Evolutionary conservation across 2,329 filamentous ascomycete genomes (phyloP), one percentile per base, ranked within the genome.

Genomic region (Penicillium glabrum): DNA sequence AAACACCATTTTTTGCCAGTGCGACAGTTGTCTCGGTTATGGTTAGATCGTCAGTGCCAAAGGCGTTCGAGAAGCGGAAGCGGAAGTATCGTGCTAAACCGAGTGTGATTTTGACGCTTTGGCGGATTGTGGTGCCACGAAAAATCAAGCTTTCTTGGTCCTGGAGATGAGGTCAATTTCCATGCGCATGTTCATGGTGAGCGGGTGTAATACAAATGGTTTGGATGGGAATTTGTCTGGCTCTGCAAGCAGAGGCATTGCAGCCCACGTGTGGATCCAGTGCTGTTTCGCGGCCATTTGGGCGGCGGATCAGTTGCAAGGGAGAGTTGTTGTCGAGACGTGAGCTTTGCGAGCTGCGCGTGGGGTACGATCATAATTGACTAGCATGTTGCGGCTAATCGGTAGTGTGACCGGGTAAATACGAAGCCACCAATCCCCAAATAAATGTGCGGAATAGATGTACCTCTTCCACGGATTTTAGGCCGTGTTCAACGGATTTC

Each of bases 11-110:
- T 0, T n/a, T 43, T 6, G 87, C 81, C 0, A 86, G 73, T 1
- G 84, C 83, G 6, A 89, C 69, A 0, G 84, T 83, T 1, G 83
- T 83, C 1, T 80, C 79, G 0, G 83, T 85, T 61, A 89, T 83
- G 45, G 83, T 79, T 3, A 89, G 75, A 60, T 85, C 80, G 35
- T 80, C 84, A 1, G 78, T 69, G 2, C 87, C 86, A 61, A 89
- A 89, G 0, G 81, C 83, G 67, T 90, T 89, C 44, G 85, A 87
- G 50, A 89, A 77, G 46, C 84, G 82, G 35, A 89, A 72, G 10
- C 87, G 83, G 59, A 89, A 79, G 14, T 19, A 50, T 23, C 83
- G 79, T 3, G 80, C 73, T 3, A 82, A 80, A 1, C 78, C 80
- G 5, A 86, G 77, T 8, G 85, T 84, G 62, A 86, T 75, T 61